These are phyloP conservation scores for Arctostaphylos glauca DNA, from an alignment of 148 eudicot genomes.

Conservation along the genomic window DNA sequence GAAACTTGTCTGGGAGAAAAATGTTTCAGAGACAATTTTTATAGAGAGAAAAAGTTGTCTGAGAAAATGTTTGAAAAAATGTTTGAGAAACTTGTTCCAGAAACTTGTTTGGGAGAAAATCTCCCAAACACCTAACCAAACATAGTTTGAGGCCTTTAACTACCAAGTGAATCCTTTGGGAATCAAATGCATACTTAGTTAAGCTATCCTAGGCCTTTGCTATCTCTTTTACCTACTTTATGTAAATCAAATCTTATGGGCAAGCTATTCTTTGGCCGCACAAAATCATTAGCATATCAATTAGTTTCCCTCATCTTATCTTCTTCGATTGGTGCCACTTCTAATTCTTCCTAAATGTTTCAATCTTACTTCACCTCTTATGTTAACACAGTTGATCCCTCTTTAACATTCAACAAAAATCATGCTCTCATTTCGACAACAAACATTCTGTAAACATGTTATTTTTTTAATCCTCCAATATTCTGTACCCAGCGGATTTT, in stretches of 20 bases:
- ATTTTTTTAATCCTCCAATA: neutral
- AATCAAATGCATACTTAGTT: neutral
- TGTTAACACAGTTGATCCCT: neutral
- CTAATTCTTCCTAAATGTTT: neutral
- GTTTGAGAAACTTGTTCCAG: too few species aligned
- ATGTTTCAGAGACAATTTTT: too few species aligned
- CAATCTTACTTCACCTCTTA: neutral
- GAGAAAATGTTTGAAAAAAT: too few species aligned
- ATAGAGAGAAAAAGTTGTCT: too few species aligned
- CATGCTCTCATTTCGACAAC: neutral
- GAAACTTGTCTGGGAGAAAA: too few species aligned
- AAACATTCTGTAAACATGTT: neutral
- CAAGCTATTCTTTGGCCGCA: neutral
- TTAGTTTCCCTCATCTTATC: neutral
- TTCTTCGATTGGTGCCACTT: neutral
- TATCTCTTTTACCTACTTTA: neutral
- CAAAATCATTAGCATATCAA: neutral
- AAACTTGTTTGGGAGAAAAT: too few species aligned
- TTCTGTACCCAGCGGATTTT: neutral
- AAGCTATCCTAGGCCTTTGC: neutral
- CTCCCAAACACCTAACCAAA: too few species aligned
- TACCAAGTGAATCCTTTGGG: too few species aligned
- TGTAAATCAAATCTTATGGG: neutral
- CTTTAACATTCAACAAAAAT: neutral
- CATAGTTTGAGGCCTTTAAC: too few species aligned